A percentile compares a stretch with the other conserved stretches of the same genome.
Evolutionary conservation across 148 eudicot species (phyloP).

Genomic region (Arbutus unedo): DNA sequence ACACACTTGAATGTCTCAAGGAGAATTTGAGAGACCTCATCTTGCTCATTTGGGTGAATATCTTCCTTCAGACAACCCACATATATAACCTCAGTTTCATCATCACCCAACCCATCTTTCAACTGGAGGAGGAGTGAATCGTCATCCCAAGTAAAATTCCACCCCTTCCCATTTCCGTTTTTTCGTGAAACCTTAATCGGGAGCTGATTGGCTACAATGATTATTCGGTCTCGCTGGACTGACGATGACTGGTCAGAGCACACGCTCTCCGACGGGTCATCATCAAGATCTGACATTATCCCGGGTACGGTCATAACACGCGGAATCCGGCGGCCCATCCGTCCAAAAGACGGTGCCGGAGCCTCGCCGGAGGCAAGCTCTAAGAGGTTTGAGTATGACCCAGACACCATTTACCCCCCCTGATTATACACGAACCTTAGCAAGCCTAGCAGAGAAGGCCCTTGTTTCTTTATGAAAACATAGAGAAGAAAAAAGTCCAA

Average conservation of each 20-base stretch:
- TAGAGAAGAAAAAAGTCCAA: not conserved
- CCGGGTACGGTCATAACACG: slow-evolving; percentile 48
- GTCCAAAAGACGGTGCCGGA: slow-evolving; percentile 38
- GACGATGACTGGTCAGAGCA: slow-evolving; percentile 31
- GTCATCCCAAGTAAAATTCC: slow-evolving; percentile 26
- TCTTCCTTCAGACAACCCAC: slow-evolving; percentile 55
- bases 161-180: slow-evolving; percentile 21
- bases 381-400: slow-evolving; percentile 45
- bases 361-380: slow-evolving; percentile 49
- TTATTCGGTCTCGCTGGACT: slow-evolving; percentile 32
- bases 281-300: slow-evolving; percentile 39
- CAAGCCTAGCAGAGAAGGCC: not conserved
- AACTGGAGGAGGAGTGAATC: slow-evolving; percentile 39
- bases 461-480: not conserved
- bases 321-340: slow-evolving; percentile 38
- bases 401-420: slow-evolving; percentile 36
- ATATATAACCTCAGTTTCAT: slow-evolving; percentile 37
- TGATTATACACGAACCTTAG: not conserved
- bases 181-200: slow-evolving; percentile 29
- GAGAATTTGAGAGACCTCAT: slow-evolving; percentile 40
- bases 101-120: slow-evolving; percentile 39
- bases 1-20: slow-evolving; percentile 46
- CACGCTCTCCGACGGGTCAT: slow-evolving; percentile 36
- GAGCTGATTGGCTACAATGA: slow-evolving; percentile 46
- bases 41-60: slow-evolving; percentile 46